Conservation (phyloP, 2,329 filamentous ascomycete genomes). For the Botryotinia calthae region DNA sequence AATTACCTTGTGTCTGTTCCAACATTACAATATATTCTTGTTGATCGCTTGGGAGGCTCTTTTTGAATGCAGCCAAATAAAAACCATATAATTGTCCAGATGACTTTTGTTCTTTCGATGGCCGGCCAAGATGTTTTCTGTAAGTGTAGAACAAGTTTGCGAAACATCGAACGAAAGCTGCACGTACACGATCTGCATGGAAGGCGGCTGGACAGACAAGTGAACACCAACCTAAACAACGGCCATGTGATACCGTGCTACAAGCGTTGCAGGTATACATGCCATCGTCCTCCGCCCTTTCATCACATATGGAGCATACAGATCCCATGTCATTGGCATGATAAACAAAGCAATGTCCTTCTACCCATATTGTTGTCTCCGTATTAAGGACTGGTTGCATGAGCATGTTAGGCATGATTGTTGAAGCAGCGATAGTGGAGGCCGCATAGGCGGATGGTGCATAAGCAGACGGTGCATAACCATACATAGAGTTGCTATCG, state of each 20-base stretch:
- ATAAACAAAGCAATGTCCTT: conserved; percentile 78
- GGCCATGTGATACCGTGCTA: conserved; percentile 53
- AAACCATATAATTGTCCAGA: conserved; percentile 61
- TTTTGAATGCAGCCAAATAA: conserved; percentile 64
- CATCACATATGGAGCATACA: conserved; percentile 72
- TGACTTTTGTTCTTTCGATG: conserved; percentile 58
- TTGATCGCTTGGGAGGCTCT: conserved; percentile 62
- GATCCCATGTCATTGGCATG: conserved; percentile 56
- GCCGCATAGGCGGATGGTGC: conserved; percentile 82
- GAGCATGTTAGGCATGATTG: conserved; percentile 81
- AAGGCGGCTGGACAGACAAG: conserved; percentile 64
- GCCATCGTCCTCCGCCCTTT: conserved; percentile 63
- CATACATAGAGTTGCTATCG: conserved; percentile 45
- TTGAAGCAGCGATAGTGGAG: conserved; percentile 81
- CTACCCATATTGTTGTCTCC: conserved; percentile 77
- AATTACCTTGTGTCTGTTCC: conserved; percentile 62
- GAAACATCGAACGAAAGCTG: conserved; percentile 62
- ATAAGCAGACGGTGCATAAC: conserved; percentile 80
- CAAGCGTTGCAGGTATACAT: conserved; percentile 73
- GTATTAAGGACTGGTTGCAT: conserved; percentile 77
- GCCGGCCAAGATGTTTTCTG: conserved; percentile 60
- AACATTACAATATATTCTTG: conserved; percentile 63
- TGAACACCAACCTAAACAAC: conserved; percentile 61
- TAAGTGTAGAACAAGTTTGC: conserved; percentile 67
- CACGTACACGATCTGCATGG: conserved; percentile 58